Evolutionary conservation across 768 basidiomycete genomes (phyloP), one percentile per base, ranked within the genome.

Genomic region (Pisolithus albus): DNA sequence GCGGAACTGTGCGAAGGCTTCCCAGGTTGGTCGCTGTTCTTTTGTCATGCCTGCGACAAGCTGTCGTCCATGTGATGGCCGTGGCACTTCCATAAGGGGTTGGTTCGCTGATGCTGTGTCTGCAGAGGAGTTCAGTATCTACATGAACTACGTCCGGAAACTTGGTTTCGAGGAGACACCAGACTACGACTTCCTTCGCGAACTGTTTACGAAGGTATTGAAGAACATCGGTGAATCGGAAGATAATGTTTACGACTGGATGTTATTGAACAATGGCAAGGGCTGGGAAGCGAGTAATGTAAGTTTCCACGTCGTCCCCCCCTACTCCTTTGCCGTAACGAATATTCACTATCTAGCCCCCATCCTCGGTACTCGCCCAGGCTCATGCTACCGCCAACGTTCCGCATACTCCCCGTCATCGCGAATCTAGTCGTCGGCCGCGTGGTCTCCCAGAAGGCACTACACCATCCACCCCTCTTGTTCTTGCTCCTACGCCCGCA

Each of bases 101-200:
- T 18, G 1, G 11, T 45, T 28, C 11, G 26, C n/a, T 45, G 19
- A 42, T n/a, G 38, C 45, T 40, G 34, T 23, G 55, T 19, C 36
- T 50, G 9, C 70, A 94, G 95, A 97, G 78, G 95, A 98, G 63
- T 97, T 99, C 64, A 83, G 85, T 18, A 98, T 98, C 59, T 99
- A 98, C 72, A 92, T 99, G 84, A 97, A 96, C 73, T 99, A 99
- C 60, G 95, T 99, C 42, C 90, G 95, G 46, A 98, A 96, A 70
- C 79, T 99, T 53, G 95, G 94, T 24, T 99, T 98, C 63, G 96
- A 98, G 65, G 95, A 99, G 70, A 82, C 82, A 23, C 95, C 95
- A 2, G 95, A 99, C 69, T 99, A 99, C 58, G 95, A 99, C 62
- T 99, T 99, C 69, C 78, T 99, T 50, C 82, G 94, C 41, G 95